Percentiles rank a stretch among this genome's conserved stretches.
phyloP scores from a whole-genome alignment of 1,284 basidiomycete genomes.

The Moesziomyces sp. region DNA sequence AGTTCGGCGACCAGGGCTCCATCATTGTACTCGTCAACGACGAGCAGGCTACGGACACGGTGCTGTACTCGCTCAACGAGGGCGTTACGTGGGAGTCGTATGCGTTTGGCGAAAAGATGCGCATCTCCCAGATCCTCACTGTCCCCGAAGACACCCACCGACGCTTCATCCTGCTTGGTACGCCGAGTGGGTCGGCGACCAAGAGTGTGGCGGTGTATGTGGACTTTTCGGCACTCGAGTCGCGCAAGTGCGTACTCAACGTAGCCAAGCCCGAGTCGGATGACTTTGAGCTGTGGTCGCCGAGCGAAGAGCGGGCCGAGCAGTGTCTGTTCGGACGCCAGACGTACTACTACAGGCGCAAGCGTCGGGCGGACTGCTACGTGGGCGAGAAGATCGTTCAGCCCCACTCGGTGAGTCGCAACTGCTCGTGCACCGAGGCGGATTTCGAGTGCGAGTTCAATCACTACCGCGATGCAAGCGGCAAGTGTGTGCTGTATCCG shows the following conservation, averaged over 20 bases:
- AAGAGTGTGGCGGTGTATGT: constrained; percentile 81
- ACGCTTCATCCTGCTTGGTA: constrained; percentile 87
- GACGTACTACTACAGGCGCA: constrained; percentile 64
- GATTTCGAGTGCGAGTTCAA: constrained; percentile 68
- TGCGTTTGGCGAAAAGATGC: constrained; percentile 81
- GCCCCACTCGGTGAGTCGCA: constrained; percentile 47
- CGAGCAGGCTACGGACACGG: constrained; percentile 87
- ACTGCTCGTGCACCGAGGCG: constrained; percentile 59
- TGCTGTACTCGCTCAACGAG: constrained; percentile 89
- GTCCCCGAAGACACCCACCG: constrained; percentile 90
- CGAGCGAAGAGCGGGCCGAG: constrained; percentile 61
- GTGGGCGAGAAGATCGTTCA: constrained; percentile 60
- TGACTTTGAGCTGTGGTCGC: constrained; percentile 67
- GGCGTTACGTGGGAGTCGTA: constrained; percentile 89
- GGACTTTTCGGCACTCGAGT: constrained; percentile 80
- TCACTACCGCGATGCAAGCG: constrained; percentile 57
- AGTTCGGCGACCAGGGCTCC: constrained; percentile 96
- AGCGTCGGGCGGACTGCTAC: constrained; percentile 61
- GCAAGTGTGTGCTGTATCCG: constrained; percentile 59
- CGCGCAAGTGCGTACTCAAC: constrained; percentile 59
- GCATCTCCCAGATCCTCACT: constrained; percentile 83
- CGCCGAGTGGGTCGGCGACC: constrained; percentile 71
- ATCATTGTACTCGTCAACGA: constrained; percentile 94
- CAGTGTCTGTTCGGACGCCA: constrained; percentile 64
- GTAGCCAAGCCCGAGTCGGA: constrained; percentile 42